Base-by-base conservation (phyloP, 768 basidiomycete genomes). In the Boletus rubropictus region DNA sequence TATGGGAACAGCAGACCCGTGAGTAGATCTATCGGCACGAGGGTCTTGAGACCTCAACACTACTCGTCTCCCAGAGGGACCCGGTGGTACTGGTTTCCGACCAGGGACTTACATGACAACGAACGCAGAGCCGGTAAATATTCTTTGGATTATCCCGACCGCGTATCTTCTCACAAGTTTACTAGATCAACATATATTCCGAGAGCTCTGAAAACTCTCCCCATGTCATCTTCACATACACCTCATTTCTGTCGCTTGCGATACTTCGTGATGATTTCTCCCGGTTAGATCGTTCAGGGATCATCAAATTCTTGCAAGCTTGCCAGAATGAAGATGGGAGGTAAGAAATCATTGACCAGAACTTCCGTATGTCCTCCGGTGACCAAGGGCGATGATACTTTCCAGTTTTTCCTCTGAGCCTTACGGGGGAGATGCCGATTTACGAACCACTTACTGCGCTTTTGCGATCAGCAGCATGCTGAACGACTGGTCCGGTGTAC, bases 171-270 rank as follows among this genome's bases (percentile, higher is more conserved):
- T 56, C 44, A 54, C 32, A 37, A 33, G 27, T 46, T 27, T 40
- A 59, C 46, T 52, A 71, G 69, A 59, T 54, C 18, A 50, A 57
- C 24, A 58, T 65, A 21, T 73, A 77, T 54, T 65, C 70, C 9
- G 72, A 76, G 49, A 22, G n/a, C 17, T 63, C 62, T 29, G 79
- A 81, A 59, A 78, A 86, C 53, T 75, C 78, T 15, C 87, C 89
- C 1, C 86, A 97, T 64, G 71, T 97, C 14, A 90, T 96, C 45
- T 89, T 92, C 78, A 93, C 94, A 7, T 99, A 98, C 59, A 90
- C 92, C 1, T 90, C 93, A 0, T 63, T 99, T 10, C 69, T 96
- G 4, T 77, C 80, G 0, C 82, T 99, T 10, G 80, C 86, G 0
- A 84, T 96, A 51, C 75, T 99, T 21, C 77, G 87, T n/a, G 95